Evolutionary conservation across 2,329 filamentous ascomycete genomes (phyloP).

Genomic region (Fusarium mangiferae): DNA sequence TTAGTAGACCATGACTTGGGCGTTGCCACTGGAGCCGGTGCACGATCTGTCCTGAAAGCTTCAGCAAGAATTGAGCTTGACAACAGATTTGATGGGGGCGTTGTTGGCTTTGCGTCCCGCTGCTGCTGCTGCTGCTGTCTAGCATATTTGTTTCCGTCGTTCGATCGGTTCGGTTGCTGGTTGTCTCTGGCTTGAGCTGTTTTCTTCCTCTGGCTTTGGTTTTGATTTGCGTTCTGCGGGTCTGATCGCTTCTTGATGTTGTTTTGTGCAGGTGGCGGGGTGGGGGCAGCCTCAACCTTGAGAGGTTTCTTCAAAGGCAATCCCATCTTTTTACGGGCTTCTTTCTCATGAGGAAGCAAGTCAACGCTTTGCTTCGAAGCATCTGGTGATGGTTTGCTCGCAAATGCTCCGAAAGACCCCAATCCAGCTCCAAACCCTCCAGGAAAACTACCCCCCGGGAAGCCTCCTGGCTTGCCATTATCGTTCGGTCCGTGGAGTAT

Average conservation of each 20-base stretch:
- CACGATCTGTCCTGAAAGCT: constrained; percentile 46
- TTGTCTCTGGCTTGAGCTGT: background rate
- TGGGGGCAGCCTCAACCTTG: background rate
- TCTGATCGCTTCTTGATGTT: background rate
- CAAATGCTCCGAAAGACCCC: constrained; percentile 41
- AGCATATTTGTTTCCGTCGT: background rate
- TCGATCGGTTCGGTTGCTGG: background rate
- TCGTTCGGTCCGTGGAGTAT: constrained; percentile 31
- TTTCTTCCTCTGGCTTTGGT: constrained; percentile 11
- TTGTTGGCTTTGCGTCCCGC: constrained; percentile 1
- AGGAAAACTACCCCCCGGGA: constrained; percentile 38
- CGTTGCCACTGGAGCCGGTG: constrained; percentile 41
- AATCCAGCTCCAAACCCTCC: constrained; percentile 35
- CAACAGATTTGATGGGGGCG: constrained; percentile 10
- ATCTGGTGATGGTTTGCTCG: constrained; percentile 16
- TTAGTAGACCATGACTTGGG: constrained; percentile 42
- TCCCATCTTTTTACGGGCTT: constrained; percentile 47
- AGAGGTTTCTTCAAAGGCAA: constrained; percentile 28
- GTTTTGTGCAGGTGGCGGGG: background rate
- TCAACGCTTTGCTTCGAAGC: constrained; percentile 7
- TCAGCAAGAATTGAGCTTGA: constrained; percentile 48
- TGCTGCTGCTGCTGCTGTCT: constrained; percentile 9
- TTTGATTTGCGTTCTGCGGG: background rate
- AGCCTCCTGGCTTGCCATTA: constrained; percentile 34
- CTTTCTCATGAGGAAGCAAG: constrained; percentile 53